Evolutionary conservation across 78 protist genomes (phyloP), one percentile per base, ranked within the genome.

Genomic region (Cavenderia fasciculata): DNA sequence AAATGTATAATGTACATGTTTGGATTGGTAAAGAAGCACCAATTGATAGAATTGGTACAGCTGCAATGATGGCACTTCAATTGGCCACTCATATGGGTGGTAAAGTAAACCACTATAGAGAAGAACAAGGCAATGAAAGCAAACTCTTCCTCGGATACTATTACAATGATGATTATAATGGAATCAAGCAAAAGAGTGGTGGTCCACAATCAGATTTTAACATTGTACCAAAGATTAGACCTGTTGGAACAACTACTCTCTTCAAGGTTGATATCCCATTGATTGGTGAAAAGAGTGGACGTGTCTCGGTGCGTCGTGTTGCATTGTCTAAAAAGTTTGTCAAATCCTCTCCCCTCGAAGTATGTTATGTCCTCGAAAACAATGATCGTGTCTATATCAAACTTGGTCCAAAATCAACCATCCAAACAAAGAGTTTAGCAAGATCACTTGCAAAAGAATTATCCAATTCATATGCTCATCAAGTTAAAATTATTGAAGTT

Each of bases 21-120:
- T 79, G 87, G 88, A 34, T 34, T 19, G 88, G 88, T 14, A 54
- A 63, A 63, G 77, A 79, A 4, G 27, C 76, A 65, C 44, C 76
- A 2, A 18, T 79, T 0, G 88, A 79, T 79, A 46, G 74, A 29
- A 43, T 27, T 16, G 74, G 88, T 16, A 43, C 77, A 0, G 56
- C 73, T 6, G 76, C 59, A 3, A 79, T 79, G 88, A 44, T 79
- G 88, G 88, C 88, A 7, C 19, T 79, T 63, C 88, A 79, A 41
- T 66, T 79, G 57, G 61, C 56, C 4, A 79, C 87, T 43, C 88
- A 79, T 66, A 21, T 79, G 4, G 54, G 56, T 36, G 88, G 88
- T 25, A 79, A 79, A 54, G 74, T 57, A 2, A 49, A 63, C 11
- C 74, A 54, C 8, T 79, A 51, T 34, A 14, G 27, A 2, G 88